Base-by-base conservation (phyloP, 2,329 filamentous ascomycete genomes). In the Metarhizium sp. region DNA sequence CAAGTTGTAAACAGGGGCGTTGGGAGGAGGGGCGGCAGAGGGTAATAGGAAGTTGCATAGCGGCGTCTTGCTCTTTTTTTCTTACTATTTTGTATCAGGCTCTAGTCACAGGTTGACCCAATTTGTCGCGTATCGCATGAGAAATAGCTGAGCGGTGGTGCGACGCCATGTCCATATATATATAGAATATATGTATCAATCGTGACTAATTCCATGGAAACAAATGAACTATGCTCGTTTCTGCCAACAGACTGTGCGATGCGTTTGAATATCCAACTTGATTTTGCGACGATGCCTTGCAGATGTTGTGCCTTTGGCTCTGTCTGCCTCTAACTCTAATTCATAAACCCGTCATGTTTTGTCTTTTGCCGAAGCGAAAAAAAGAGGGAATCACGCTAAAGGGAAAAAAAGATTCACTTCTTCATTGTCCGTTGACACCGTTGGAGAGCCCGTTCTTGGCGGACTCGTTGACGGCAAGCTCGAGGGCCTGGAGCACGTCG, bases 401-500 rank as follows among this genome's bases (percentile, higher is more conserved):
- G 25, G 25, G 25, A 25, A 46, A 42, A 42, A 42, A 42, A 16
- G 14, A 20, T 29, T 29, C 25, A 25, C 8, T 34, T 8, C 38
- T 18, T 56, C 18, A 64, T 50, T 61, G 52, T 48, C 66, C 64
- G 51, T 69, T 68, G 51, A 64, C 56, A 51, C 64, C 68, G 55
- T 69, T 69, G 55, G 59, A 51, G 34, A 59, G 32, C 34, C 55
- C 64, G 46, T 61, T 64, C 61, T 67, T 64, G 55, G 59, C 60
- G 52, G 63, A 53, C 43, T 56, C 63, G 2, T 61, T 56, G 6
- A 89, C 82, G 1, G 90, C 90, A 72, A 80, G 83, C 71, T 94
- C 87, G 46, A 97, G 73, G 4, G 94, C 94, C 71, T 88, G 86
- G 61, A 91, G 70, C 16, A 95, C 84, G 75, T 99, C 94, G 45